These are phyloP conservation scores for Harringtonia aguacate DNA, from an alignment of 2,329 filamentous ascomycete species.

Conservation along the genomic window DNA sequence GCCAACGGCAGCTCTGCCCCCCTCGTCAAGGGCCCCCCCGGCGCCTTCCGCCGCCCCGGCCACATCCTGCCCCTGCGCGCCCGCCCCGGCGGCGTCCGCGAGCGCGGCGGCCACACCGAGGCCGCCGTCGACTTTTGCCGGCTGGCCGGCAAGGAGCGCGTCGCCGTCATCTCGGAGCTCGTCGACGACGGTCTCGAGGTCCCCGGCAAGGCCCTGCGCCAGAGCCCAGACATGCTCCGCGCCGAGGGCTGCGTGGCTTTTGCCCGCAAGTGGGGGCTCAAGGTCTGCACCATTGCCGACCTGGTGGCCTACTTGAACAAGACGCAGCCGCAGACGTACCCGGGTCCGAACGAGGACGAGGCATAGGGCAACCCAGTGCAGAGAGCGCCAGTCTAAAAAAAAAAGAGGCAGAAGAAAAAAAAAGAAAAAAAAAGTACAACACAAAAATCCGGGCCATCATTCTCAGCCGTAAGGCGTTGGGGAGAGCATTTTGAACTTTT, in stretches of 20 bases:
- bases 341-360: conserved; percentile 12
- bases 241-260: conserved; percentile 82
- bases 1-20: neutral
- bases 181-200: conserved; percentile 76
- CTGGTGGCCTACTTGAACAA: conserved; percentile 70
- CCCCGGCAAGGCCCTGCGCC: conserved; percentile 53
- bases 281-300: conserved; percentile 92
- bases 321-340: conserved; percentile 44
- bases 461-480: too few relatives aligned
- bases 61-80: conserved; percentile 84
- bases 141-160: conserved; percentile 66
- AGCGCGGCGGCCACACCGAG: conserved; percentile 81
- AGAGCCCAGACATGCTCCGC: conserved; percentile 78
- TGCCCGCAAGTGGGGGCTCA: conserved; percentile 78
- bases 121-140: conserved; percentile 85
- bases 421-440: neutral
- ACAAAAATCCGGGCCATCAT: too few relatives aligned
- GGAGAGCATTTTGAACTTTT: neutral
- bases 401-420: neutral
- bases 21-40: conserved; percentile 43
- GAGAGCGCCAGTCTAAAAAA: neutral
- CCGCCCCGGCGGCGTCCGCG: conserved; percentile 66
- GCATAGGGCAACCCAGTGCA: neutral
- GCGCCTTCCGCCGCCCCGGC: conserved; percentile 68
- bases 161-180: conserved; percentile 81